These are phyloP conservation scores for Secale cereale DNA, from an alignment of 176 grass and related monocot genomes.

Conservation along the genomic window DNA sequence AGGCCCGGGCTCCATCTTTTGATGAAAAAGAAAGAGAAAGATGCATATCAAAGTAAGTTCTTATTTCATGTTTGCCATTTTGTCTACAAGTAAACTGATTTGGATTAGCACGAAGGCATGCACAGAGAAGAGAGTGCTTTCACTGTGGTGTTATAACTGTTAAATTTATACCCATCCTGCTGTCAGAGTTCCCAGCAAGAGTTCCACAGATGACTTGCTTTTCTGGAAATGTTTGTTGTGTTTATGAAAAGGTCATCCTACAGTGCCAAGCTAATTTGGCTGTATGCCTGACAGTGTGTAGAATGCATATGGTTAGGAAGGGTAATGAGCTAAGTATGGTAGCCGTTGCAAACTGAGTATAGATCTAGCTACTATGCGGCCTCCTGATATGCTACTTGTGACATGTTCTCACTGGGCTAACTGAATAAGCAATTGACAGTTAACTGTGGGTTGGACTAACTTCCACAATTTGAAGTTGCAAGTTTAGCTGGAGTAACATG, in stretches of 20 bases:
- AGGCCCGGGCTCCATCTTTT: constrained; percentile 58
- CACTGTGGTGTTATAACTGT: neutral
- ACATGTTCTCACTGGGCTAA: neutral
- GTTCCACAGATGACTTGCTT: neutral
- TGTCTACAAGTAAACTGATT: neutral
- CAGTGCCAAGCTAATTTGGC: neutral
- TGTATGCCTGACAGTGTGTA: neutral
- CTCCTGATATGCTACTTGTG: neutral
- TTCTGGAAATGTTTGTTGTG: neutral
- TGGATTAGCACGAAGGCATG: neutral
- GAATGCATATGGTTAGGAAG: neutral
- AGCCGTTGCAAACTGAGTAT: neutral
- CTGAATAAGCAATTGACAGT: neutral
- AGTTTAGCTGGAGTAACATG: neutral
- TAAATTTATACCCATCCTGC: neutral
- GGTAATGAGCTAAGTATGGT: neutral
- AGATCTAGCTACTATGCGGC: neutral
- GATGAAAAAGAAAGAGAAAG: constrained; percentile 77
- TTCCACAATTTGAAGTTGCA: neutral
- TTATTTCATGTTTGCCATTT: neutral
- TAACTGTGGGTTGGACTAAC: neutral
- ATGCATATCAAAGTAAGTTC: constrained; percentile 72
- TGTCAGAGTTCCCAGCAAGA: neutral
- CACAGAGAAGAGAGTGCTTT: neutral
- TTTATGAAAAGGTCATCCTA: constrained; percentile 4